Percentiles rank a stretch among this genome's conserved stretches.
phyloP scores from a whole-genome alignment of 257 asterid species.

The Solanum lycopersicoides region DNA sequence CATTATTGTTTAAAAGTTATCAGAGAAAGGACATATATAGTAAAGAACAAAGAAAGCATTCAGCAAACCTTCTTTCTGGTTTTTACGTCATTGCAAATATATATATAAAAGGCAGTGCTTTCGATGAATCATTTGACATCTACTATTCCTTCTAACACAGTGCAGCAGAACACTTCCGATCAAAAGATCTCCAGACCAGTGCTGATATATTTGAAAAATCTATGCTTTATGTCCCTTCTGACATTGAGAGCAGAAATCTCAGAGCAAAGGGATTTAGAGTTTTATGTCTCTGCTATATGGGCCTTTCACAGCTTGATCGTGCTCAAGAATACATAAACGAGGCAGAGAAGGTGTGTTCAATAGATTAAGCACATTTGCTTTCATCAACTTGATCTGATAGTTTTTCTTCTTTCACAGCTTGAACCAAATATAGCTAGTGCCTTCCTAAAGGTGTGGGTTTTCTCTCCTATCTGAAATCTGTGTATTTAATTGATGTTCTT shows the following conservation, averaged over 20 bases:
- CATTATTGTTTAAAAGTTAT: neutral
- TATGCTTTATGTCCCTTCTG: constrained; percentile 69
- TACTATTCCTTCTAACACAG: constrained; percentile 25
- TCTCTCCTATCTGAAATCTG: constrained; percentile 4
- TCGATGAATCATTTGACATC: neutral
- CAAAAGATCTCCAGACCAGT: constrained; percentile 62
- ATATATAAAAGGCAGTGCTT: neutral
- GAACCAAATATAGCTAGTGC: constrained; percentile 81
- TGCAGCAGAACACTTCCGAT: constrained; percentile 77
- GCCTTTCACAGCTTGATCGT: constrained; percentile 77
- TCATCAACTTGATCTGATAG: constrained; percentile 2
- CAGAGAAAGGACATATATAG: neutral
- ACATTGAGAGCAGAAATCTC: constrained; percentile 65
- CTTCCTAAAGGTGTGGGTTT: constrained; percentile 74
- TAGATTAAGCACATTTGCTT: neutral
- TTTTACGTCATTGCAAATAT: neutral
- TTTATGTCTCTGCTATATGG: constrained; percentile 81
- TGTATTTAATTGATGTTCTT: neutral
- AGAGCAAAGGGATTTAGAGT: constrained; percentile 90
- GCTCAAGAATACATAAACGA: constrained; percentile 94
- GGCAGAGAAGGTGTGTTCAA: constrained; percentile 73
- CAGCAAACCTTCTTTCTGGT: neutral
- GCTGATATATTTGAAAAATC: constrained; percentile 93
- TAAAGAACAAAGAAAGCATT: neutral
- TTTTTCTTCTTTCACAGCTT: constrained; percentile 56